Evolutionary conservation across 2,329 filamentous ascomycete genomes (phyloP), one percentile per base, ranked within the genome.

Genomic region (Ophiocordyceps camponoti-saundersi): DNA sequence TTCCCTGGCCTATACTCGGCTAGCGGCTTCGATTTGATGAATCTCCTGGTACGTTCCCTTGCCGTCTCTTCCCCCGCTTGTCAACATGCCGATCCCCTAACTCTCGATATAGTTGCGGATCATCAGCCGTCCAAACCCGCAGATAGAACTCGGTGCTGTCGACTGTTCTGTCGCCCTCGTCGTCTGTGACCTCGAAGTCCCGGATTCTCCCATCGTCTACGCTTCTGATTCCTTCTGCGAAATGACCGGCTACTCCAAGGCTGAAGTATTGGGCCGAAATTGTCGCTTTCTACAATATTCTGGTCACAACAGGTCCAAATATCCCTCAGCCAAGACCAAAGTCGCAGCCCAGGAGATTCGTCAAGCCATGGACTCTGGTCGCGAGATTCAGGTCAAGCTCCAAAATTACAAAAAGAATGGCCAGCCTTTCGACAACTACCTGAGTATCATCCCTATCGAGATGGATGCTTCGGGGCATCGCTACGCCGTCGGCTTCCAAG

Each of bases 331-430:
- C 4, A 15, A 39, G 7, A 52, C 57, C 48, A 59, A 80, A 51
- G 69, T 77, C 47, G 75, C 77, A 0, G 70, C 86, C 5, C 67
- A 75, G 34, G 76, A 51, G 41, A 68, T 78, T 64, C 62, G 64
- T 7, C 58, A 64, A 29, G 68, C 73, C 1, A 57, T 77, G 21
- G 59, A 65, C n/a, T 50, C 55, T 3, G 63, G 65, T 41, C 48
- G 57, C 29, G 74, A 78, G 56, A 55, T 75, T 6, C 68, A 73
- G 47, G 53, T 73, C 5, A 57, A 66, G 34, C 59, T 94, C 15
- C 80, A 82, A 58, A 94, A 94, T 59, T 94, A 89, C 60, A 78
- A 82, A 52, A 85, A 87, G 64, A 80, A 84, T 45, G 87, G 88
- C 0, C 75, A 85, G 54, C 72, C 72, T 0, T 94, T 94, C 57